Evolutionary conservation across 2,329 filamentous ascomycete species (phyloP), one percentile per base, ranked within the genome.

Genomic region (Chrysoporthe cubensis): DNA sequence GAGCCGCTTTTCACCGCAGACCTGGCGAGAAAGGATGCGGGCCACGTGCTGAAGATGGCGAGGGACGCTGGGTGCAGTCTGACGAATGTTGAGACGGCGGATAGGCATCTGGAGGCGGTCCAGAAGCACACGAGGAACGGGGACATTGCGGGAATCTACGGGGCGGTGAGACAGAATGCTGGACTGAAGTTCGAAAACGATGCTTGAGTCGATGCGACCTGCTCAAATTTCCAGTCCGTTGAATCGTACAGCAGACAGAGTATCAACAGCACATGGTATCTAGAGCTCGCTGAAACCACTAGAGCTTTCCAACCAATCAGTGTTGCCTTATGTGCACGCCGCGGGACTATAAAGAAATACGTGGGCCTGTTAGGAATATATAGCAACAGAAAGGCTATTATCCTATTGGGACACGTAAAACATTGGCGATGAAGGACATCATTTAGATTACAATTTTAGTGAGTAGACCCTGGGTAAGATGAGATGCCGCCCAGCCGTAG

Each of bases 1-100:
- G 90, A 90, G 74, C 94, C 94, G n/a, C 81, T 96, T 9, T 97
- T 97, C 77, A 88, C 88, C 3, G 91, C 95, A 0, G 90, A 96
- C 76, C 81, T 97, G 68, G 94, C 93, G 6, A 83, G 90, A 70
- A 97, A 97, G 77, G 94, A 97, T 80, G 87, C 90, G 1, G 80
- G 88, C 1, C 93, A 97, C 82, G 92, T 91, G 4, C 81, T 88
- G 76, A 82, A 80, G 65, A 74, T 97, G 68, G 94, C 92, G 0
- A 81, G 87, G 69, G 80, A 80, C 34, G 84, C 82, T 6, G 93
- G 91, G 0, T 83, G 86, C 56, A 84, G 83, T 68, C 78, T 97
- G 78, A 85, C 82, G 69, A 89, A 88, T 71, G 80, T 91, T 0
- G 88, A 91, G 77, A 83, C 90, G 3, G 90, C 84, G 1, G 90